Evolutionary conservation across 441 rosid genomes (phyloP), one percentile per base, ranked within the genome.

Genomic region (Pelargonium citronellum): DNA sequence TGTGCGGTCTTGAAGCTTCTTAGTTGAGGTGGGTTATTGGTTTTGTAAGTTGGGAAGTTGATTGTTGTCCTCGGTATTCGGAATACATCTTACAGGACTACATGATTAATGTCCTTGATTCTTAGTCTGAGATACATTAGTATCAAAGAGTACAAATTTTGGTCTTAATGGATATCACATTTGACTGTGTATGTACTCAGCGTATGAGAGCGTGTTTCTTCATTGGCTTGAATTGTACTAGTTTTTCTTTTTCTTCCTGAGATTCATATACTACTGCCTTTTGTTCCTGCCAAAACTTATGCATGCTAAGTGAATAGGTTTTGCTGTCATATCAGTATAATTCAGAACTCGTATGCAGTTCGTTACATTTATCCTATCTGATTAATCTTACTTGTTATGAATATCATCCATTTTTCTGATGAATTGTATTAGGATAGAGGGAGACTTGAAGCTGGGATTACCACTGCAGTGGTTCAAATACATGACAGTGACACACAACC

Each of bases 391-490:
- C 64, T 68, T 76, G 6, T 74, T 41, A 69, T 79, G 51, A 68
- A 49, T 49, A 57, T 57, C 27, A 57, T 51, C 73, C 63, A 24
- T 49, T 62, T 51, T 67, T 70, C 30, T 79, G 72, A 65, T 87
- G 74, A 70, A 71, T 80, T 84, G 87, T 71, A 83, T 83, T 83
- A 86, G 91, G 89, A 79, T 86, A 79, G 84, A 71, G 80, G 79
- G 83, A 82, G 74, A 79, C 76, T 71, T 65, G 86, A 77, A 79
- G 78, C 66, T 11, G 67, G 53, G 67, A 74, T 74, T 53, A 65
- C 71, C 69, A 61, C 69, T 68, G 77, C 75, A 71, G 64, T 30
- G 66, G 80, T 63, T 72, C 81, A 80, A 69, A 73, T 49, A 57
- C 22, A 63, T 64, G 47, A 30, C 55, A 55, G 67, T 66, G 74